A percentile compares a stretch with the other conserved stretches of the same genome.
These are phyloP conservation scores for Eucalyptus camaldulensis DNA, from an alignment of 345 rosid species.

Conservation along the genomic window DNA sequence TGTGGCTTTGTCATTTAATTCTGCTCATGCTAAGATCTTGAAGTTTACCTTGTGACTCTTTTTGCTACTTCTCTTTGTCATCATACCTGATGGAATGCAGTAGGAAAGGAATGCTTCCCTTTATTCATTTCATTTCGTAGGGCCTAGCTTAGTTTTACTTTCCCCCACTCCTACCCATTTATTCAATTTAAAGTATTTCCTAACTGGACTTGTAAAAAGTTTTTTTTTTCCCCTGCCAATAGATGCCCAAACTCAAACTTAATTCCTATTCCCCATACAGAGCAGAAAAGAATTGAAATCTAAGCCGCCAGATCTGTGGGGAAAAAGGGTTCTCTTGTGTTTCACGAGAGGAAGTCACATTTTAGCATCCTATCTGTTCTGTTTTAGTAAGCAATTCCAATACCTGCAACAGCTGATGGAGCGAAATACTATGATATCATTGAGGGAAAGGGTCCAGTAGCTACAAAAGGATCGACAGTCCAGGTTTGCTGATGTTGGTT, in stretches of 20 bases:
- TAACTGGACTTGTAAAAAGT: not conserved
- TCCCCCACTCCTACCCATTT: not conserved
- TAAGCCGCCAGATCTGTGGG: not conserved
- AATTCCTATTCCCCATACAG: not conserved
- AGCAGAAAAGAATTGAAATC: not conserved
- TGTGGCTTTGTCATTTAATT: not conserved
- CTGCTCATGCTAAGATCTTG: not conserved
- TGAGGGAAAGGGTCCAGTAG: slow-evolving; percentile 75
- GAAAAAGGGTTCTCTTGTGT: not conserved
- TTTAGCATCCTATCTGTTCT: not conserved
- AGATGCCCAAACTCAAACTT: not conserved
- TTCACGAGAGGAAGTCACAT: not conserved
- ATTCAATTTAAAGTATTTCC: not conserved
- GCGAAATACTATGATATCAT: slow-evolving; percentile 71
- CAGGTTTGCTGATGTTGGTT: slow-evolving; percentile 24
- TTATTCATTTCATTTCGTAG: not conserved
- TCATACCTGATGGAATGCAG: not conserved
- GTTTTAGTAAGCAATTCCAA: not conserved
- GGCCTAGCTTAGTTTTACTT: not conserved
- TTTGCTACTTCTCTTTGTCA: not conserved
- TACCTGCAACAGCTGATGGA: slow-evolving; percentile 49
- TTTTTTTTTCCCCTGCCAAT: not conserved
- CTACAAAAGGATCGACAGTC: slow-evolving; percentile 63
- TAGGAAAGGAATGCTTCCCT: not conserved
- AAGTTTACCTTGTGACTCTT: not conserved